Percentiles rank a stretch among this genome's conserved stretches.
phyloP scores from a whole-genome alignment of 1,139 yeast species.

The Yamadazyma mexicana region DNA sequence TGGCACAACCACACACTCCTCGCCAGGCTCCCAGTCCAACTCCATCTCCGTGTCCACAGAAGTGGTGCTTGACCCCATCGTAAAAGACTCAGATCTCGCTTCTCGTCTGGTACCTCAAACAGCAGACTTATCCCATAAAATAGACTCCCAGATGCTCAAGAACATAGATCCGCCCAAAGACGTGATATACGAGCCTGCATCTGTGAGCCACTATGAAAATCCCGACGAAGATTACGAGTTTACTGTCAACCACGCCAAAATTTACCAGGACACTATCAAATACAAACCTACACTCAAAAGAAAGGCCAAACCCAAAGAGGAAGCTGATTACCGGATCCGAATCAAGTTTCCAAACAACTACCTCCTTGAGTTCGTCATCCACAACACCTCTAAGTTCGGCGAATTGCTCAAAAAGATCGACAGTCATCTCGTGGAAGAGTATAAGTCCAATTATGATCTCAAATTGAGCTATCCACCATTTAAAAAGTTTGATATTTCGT shows the following conservation, averaged over 20 bases:
- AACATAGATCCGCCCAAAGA: conserved; percentile 4
- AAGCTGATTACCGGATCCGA: conserved; percentile 38
- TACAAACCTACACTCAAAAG: conserved; percentile 20
- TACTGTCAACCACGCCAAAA: conserved; percentile 53
- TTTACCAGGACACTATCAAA: conserved; percentile 48
- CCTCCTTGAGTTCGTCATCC: conserved; percentile 28
- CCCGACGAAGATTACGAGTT: conserved; percentile 51
- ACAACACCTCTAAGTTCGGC: conserved; percentile 34
- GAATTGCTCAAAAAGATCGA: conserved; percentile 39
- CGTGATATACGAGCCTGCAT: conserved; percentile 15
- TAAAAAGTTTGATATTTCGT: conserved; percentile 27
- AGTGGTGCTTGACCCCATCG: conserved; percentile 1
- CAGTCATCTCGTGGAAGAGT: conserved; percentile 38
- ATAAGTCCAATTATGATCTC: conserved; percentile 31
- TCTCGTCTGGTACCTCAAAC: background rate
- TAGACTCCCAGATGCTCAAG: background rate
- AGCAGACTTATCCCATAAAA: background rate
- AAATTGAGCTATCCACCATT: conserved; percentile 50
- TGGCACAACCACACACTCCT: too few species aligned
- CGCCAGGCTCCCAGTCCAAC: too few species aligned
- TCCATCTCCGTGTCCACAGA: background rate
- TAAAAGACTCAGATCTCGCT: background rate
- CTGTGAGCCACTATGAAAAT: conserved; percentile 30
- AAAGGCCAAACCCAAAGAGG: conserved; percentile 12
- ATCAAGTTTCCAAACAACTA: conserved; percentile 55